These are phyloP conservation scores for Hymenoscyphus repandus DNA, from an alignment of 2,329 filamentous ascomycete genomes.

Conservation along the genomic window DNA sequence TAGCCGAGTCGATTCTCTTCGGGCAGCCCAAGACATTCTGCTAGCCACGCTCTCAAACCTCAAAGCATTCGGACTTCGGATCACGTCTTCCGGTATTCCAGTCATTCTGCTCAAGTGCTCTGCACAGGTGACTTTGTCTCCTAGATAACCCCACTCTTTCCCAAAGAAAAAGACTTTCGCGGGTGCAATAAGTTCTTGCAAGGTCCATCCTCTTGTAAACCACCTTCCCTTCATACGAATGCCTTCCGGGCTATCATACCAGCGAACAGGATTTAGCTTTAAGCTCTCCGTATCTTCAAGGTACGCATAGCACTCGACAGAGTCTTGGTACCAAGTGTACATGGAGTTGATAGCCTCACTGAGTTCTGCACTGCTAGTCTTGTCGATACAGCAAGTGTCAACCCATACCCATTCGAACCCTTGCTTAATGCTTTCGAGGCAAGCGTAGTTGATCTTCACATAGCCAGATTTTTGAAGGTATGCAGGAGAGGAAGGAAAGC, in stretches of 20 bases:
- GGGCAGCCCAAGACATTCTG: neutral
- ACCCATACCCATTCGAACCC: constrained; percentile 13
- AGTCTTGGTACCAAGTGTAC: constrained; percentile 16
- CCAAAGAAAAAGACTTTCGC: neutral
- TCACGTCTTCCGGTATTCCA: neutral
- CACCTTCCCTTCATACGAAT: neutral
- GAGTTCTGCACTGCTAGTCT: constrained; percentile 15
- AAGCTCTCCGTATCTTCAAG: constrained; percentile 3
- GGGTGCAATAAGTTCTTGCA: neutral
- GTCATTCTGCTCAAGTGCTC: neutral
- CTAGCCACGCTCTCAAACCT: neutral
- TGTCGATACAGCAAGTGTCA: constrained; percentile 22
- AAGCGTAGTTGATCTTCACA: constrained; percentile 9
- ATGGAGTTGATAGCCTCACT: constrained; percentile 19
- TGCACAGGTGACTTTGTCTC: neutral
- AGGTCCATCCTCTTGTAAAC: constrained; percentile 1
- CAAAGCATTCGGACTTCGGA: neutral
- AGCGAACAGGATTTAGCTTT: neutral
- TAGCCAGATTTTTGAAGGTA: constrained; percentile 1
- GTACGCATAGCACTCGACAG: constrained; percentile 14
- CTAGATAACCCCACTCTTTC: neutral
- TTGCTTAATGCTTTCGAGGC: constrained; percentile 2
- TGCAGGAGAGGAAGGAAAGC: neutral
- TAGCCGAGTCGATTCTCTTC: neutral
- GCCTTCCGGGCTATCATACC: neutral